Conservation (phyloP, 148 eudicot genomes). For the Persicaria tinctoria region DNA sequence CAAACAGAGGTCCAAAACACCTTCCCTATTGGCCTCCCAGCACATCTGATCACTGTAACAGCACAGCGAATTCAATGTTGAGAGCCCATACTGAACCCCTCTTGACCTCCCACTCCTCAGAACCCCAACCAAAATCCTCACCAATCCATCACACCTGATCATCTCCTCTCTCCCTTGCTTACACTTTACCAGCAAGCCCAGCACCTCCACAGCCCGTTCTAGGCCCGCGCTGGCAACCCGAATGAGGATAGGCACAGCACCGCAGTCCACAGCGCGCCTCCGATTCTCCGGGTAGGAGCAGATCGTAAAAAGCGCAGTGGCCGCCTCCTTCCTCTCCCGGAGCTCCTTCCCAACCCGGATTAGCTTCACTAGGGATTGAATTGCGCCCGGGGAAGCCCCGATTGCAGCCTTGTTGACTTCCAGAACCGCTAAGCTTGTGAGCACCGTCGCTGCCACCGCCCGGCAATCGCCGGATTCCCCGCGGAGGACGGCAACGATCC, state of each 20-base stretch:
- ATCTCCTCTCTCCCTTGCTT: slow-evolving; percentile 63
- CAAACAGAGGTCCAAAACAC: slow-evolving; percentile 64
- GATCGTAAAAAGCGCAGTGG: slow-evolving; percentile 67
- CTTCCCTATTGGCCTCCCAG: slow-evolving; percentile 37
- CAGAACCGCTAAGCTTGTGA: slow-evolving; percentile 79
- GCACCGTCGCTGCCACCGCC: slow-evolving; percentile 71
- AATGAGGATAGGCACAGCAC: slow-evolving; percentile 46
- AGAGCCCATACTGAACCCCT: slow-evolving; percentile 66
- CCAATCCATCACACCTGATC: slow-evolving; percentile 30
- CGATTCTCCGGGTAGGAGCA: slow-evolving; percentile 78
- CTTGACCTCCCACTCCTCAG: slow-evolving; percentile 72
- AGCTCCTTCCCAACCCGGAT: slow-evolving; percentile 33
- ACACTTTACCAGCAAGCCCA: slow-evolving; percentile 67
- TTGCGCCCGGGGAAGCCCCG: slow-evolving; percentile 68
- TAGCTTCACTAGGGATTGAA: slow-evolving; percentile 45
- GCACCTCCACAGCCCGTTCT: slow-evolving; percentile 74
- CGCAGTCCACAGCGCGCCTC: slow-evolving; percentile 47
- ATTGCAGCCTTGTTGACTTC: slow-evolving; percentile 92
- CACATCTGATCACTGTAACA: slow-evolving; percentile 35
- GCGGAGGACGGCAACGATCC: slow-evolving; percentile 37
- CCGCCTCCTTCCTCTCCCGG: slow-evolving; percentile 76
- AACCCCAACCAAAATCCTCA: slow-evolving; percentile 40
- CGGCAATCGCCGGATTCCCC: slow-evolving; percentile 30
- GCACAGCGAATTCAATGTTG: slow-evolving; percentile 54
- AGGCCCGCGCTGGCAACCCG: slow-evolving; percentile 40